Percentiles rank a stretch among this genome's conserved stretches.
These are phyloP conservation scores for Ilyonectria destructans DNA, from an alignment of 2,329 filamentous ascomycete genomes.

Conservation along the genomic window DNA sequence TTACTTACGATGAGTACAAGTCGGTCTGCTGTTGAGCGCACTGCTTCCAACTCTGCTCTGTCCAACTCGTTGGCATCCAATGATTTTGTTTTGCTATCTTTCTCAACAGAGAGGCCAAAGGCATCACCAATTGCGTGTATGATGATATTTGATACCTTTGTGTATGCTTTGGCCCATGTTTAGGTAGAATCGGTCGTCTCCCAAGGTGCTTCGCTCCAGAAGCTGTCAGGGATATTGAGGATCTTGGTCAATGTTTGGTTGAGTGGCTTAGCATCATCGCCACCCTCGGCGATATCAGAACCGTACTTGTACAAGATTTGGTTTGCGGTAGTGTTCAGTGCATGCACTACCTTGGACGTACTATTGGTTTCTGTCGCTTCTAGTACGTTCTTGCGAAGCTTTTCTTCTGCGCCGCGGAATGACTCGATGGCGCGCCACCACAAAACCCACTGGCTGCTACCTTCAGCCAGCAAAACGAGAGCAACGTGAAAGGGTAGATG, in stretches of 20 bases:
- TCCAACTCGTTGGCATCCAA: background rate
- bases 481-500: constrained; percentile 31
- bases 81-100: constrained; percentile 9
- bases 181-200: background rate
- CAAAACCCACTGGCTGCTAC: constrained; percentile 28
- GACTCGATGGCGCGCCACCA: constrained; percentile 31
- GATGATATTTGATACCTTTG: constrained; percentile 4
- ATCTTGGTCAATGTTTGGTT: background rate
- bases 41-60: constrained; percentile 10
- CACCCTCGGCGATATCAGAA: constrained; percentile 10
- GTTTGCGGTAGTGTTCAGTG: constrained; percentile 7
- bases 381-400: background rate
- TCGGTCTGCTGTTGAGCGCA: constrained; percentile 6
- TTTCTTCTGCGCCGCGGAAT: constrained; percentile 10
- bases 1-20: constrained; percentile 20
- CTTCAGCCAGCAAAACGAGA: constrained; percentile 27
- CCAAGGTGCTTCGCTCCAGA: constrained; percentile 1
- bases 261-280: constrained; percentile 12
- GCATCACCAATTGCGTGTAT: constrained; percentile 23
- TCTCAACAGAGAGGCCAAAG: constrained; percentile 23
- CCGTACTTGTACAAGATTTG: constrained; percentile 15
- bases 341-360: background rate
- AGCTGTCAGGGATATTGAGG: constrained; percentile 12
- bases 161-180: constrained; percentile 2
- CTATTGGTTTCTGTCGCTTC: background rate